A percentile compares a stretch with the other conserved stretches of the same genome.
These are phyloP conservation scores for Talaromyces adpressus DNA, from an alignment of 495 filamentous ascomycete species.

Conservation along the genomic window DNA sequence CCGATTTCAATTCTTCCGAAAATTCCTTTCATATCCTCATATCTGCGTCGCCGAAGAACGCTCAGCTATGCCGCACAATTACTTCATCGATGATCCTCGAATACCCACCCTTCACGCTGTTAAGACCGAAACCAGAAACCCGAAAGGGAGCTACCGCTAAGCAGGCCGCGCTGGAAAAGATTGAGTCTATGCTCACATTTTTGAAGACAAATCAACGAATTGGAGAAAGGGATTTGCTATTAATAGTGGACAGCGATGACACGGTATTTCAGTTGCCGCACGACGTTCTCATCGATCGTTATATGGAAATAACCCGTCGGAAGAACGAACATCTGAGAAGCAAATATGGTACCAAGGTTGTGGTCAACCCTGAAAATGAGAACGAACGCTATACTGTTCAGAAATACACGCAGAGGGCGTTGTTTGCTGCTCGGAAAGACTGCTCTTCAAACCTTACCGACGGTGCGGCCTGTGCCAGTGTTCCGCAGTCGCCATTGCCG, in stretches of 20 bases:
- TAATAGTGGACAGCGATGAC: slow-evolving; percentile 52
- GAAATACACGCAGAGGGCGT: slow-evolving; percentile 47
- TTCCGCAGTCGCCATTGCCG: slow-evolving; percentile 49
- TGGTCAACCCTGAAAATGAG: slow-evolving; percentile 19
- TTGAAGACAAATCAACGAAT: slow-evolving; percentile 40
- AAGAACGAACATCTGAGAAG: slow-evolving; percentile 40
- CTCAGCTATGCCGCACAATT: slow-evolving; percentile 51
- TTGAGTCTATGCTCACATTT: slow-evolving; percentile 46
- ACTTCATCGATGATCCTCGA: slow-evolving; percentile 54
- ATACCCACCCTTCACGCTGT: slow-evolving; percentile 53
- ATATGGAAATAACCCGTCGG: slow-evolving; percentile 39
- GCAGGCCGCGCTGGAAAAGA: slow-evolving; percentile 34
- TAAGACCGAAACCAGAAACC: slow-evolving; percentile 33
- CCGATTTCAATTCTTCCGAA: slow-evolving; percentile 14
- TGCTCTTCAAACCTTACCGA: slow-evolving; percentile 39
- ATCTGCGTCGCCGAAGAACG: slow-evolving; percentile 40
- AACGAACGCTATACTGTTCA: slow-evolving; percentile 26
- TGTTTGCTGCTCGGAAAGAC: slow-evolving; percentile 55
- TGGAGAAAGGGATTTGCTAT: slow-evolving; percentile 51
- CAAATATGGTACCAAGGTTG: slow-evolving; percentile 38
- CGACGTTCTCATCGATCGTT: slow-evolving; percentile 50
- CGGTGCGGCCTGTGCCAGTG: slow-evolving; percentile 45
- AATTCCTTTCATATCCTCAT: slow-evolving; percentile 57
- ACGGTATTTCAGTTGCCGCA: slow-evolving; percentile 57
- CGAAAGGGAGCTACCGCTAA: slow-evolving; percentile 24